Conservation (phyloP, 176 grass and related monocot genomes). For the Dendrocalamus sinicus region DNA sequence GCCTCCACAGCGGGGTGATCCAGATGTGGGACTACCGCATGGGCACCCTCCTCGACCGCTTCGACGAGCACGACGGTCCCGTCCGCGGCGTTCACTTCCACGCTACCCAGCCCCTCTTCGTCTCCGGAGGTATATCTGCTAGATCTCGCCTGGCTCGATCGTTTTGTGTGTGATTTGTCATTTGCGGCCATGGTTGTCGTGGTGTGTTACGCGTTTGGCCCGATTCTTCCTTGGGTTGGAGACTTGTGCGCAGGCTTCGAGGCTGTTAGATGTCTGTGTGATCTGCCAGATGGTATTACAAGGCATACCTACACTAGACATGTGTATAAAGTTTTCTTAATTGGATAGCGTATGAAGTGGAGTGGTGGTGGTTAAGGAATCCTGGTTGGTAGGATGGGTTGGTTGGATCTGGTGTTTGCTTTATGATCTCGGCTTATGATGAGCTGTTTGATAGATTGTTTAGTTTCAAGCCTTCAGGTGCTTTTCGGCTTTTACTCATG, state of each 20-base stretch:
- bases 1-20: constrained; percentile 98
- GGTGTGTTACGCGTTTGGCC: not conserved
- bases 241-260: not conserved
- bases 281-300: constrained; percentile 16
- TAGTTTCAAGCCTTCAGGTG: not conserved
- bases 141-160: constrained; percentile 18
- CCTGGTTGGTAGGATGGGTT: constrained; percentile 33
- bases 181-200: not conserved
- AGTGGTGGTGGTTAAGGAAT: constrained; percentile 1
- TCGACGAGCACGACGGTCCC: constrained; percentile 97
- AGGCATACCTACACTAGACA: not conserved
- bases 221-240: not conserved
- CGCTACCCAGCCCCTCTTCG: constrained; percentile 95
- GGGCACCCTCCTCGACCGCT: constrained; percentile 98
- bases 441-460: constrained; percentile 20
- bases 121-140: constrained; percentile 79
- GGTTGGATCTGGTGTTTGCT: constrained; percentile 46
- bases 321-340: not conserved
- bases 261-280: not conserved
- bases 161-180: not conserved
- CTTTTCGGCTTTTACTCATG: not conserved
- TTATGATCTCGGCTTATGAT: not conserved
- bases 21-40: constrained; percentile 99
- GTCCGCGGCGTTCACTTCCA: constrained; percentile 98
- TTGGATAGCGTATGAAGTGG: constrained; percentile 16